phyloP scores from a whole-genome alignment of 768 basidiomycete genomes.

The Porphyrellus cyaneotinctus region DNA sequence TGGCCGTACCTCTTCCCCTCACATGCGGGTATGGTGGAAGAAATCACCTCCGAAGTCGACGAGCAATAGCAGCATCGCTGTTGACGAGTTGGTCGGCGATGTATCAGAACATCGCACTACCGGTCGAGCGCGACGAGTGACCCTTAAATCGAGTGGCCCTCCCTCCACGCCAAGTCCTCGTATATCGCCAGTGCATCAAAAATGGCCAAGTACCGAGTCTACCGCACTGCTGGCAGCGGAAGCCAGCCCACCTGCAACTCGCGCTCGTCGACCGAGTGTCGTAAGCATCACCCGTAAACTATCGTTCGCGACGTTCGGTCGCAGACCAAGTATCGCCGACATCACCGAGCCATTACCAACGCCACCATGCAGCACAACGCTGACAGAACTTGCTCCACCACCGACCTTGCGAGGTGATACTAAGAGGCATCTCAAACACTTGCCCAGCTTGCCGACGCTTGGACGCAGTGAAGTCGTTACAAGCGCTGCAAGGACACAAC shows the following conservation, averaged over 20 bases:
- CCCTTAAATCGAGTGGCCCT: conserved; percentile 4
- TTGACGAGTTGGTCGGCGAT: conserved; percentile 11
- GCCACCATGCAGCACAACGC: conserved; percentile 12
- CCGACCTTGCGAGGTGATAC: conserved; percentile 10
- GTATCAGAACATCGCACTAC: background rate
- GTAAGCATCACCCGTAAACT: conserved; percentile 32
- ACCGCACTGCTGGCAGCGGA: conserved; percentile 6
- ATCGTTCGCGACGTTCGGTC: conserved; percentile 28
- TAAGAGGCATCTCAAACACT: conserved; percentile 16
- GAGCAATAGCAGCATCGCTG: conserved; percentile 7
- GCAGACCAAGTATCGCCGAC: conserved; percentile 24
- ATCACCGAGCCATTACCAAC: conserved; percentile 18
- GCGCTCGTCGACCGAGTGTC: conserved; percentile 24
- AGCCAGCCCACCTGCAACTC: conserved; percentile 1
- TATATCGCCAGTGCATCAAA: conserved; percentile 15
- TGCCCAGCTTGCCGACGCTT: conserved; percentile 25
- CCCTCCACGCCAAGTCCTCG: conserved; percentile 23
- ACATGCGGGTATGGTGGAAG: conserved; percentile 31
- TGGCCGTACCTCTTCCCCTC: conserved; percentile 11
- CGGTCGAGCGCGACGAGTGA: conserved; percentile 10
- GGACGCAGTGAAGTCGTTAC: conserved; percentile 1
- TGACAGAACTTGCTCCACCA: conserved; percentile 18
- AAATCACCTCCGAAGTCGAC: conserved; percentile 15
- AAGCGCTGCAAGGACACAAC: background rate
- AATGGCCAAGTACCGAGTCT: conserved; percentile 24